Evolutionary conservation across 176 grass and related monocot genomes (phyloP).

Genomic region (Metroxylon sagu): DNA sequence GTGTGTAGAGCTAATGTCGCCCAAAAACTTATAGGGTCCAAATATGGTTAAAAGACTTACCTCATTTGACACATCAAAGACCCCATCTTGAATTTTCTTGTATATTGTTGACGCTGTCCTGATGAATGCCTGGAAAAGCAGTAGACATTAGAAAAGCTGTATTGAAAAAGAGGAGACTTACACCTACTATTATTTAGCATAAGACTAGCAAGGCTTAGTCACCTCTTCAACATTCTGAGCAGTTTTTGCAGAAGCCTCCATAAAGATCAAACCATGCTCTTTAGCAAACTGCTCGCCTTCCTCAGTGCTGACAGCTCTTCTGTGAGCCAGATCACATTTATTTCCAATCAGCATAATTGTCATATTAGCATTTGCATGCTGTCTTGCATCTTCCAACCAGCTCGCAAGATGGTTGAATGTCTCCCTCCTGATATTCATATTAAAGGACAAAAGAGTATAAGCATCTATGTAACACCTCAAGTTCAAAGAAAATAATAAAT

Average conservation of each 20-base stretch:
- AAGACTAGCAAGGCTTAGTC: neutral
- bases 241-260: slow-evolving; percentile 55
- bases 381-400: slow-evolving; percentile 47
- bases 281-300: slow-evolving; percentile 62
- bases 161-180: neutral
- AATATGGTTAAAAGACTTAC: slow-evolving; percentile 7
- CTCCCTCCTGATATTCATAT: slow-evolving; percentile 36
- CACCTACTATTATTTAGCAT: neutral
- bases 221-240: slow-evolving; percentile 57
- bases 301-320: slow-evolving; percentile 41
- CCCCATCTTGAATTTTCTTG: slow-evolving; percentile 49
- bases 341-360: slow-evolving; percentile 63
- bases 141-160: neutral
- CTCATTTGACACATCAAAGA: slow-evolving; percentile 48
- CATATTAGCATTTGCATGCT: slow-evolving; percentile 48
- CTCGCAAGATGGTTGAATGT: slow-evolving; percentile 50
- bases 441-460: neutral
- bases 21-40: neutral
- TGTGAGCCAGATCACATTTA: slow-evolving; percentile 41
- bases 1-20: neutral
- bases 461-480: too few relatives aligned
- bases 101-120: slow-evolving; percentile 38
- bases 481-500: too few relatives aligned
- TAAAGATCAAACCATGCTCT: slow-evolving; percentile 44
- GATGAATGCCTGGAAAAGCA: slow-evolving; percentile 38